Conservation (phyloP, 371 early-diverging fungal species). For the Blyttiomyces sp. region DNA sequence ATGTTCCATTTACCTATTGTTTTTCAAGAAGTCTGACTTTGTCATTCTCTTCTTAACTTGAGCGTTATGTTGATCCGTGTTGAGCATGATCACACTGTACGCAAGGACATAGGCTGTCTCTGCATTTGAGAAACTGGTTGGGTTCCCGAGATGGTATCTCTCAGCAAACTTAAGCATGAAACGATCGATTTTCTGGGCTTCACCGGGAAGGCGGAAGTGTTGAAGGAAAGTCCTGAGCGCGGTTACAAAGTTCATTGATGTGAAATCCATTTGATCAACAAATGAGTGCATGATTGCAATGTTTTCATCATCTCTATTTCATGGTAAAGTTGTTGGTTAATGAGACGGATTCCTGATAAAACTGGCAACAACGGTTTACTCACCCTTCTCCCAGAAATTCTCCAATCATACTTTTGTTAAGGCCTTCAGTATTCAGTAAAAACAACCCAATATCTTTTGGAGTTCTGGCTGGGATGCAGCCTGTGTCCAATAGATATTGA, state of each 20-base stretch:
- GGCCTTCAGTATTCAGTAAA: constrained; percentile 67
- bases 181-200: constrained; percentile 97
- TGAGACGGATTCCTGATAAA: constrained; percentile 9
- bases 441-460: constrained; percentile 70
- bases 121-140: constrained; percentile 67
- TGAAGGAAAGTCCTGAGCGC: constrained; percentile 88
- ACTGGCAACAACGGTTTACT: no score
- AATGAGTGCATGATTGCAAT: constrained; percentile 93
- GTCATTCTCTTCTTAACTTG: constrained; percentile 92
- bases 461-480: constrained; percentile 56
- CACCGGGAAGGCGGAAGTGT: constrained; percentile 94
- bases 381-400: constrained; percentile 92
- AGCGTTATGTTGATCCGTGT: constrained; percentile 93
- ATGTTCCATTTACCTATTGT: constrained; percentile 58
- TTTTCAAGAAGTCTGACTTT: constrained; percentile 86
- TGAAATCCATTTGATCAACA: constrained; percentile 87
- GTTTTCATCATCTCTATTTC: constrained; percentile 74
- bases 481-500: constrained; percentile 60
- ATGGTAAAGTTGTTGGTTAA: background rate
- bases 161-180: constrained; percentile 97
- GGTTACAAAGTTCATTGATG: constrained; percentile 68
- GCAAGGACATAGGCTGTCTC: constrained; percentile 92
- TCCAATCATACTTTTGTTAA: constrained; percentile 85
- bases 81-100: constrained; percentile 92
- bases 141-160: constrained; percentile 80